Base-by-base conservation (phyloP, 2,329 filamentous ascomycete species). In the Colletotrichum neosansevieriae region DNA sequence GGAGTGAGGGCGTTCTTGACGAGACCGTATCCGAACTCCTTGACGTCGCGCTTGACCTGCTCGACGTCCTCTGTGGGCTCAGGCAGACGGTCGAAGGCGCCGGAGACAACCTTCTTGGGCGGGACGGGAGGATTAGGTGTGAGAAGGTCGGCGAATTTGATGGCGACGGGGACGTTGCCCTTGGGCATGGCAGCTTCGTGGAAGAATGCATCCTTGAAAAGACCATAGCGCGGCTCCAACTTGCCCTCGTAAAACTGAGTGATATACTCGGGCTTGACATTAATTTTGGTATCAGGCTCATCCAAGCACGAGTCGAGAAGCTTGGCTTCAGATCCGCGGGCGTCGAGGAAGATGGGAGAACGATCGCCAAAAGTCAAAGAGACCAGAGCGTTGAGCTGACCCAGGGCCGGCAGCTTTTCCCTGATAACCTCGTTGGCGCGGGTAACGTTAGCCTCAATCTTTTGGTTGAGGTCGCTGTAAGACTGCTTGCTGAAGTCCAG, bases 21-120 rank as follows among this genome's bases (percentile, higher is more conserved):
- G n/a, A 65, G 62, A n/a, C 62, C 56, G n/a, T 65, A 65, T 6
- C 62, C 62, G 19, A 59, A 60, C 17, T 65, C 40, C 24, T 44
- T 36, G 15, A 65, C 17, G 47, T 65, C 62, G 10, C 47, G 56
- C 56, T 60, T 65, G 11, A 65, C 38, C 17, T 65, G 62, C 32
- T 65, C 62, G 29, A 65, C 54, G 40, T 65, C 62, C 11, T 53
- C 47, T 1, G 62, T 54, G 7, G 62, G 62, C 38, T 60, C 29
- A 1, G 62, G 62, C 4, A 61, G 38, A 13, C 58, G 29, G 4
- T 36, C 12, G 24, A 59, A 64, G 12, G 44, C 59, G 29, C 59
- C 49, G 24, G 59, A 40, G 9, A 56, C 40, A 15, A 63, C 59
- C 38, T 63, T 63, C 50, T 56, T 47, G 38, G 50, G 59, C 21